Base-by-base conservation (phyloP, 1,284 basidiomycete species). In the Pseudozyma sp. region DNA sequence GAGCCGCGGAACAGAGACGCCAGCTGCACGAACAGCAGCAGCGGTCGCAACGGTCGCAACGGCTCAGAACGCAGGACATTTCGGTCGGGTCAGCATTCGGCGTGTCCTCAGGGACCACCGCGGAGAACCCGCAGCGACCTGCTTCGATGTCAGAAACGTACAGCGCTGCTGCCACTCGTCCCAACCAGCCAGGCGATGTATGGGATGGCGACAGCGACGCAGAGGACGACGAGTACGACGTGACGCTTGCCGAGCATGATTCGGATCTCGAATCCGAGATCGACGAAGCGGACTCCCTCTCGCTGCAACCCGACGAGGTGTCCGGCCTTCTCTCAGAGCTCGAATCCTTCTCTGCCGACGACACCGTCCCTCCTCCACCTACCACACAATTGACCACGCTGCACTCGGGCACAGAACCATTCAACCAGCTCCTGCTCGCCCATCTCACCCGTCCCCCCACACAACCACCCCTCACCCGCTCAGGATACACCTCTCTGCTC, bases 401-500 rank as follows among this genome's bases (percentile, higher is more conserved):
- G 19, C 54, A 54, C 14, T 46, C 65, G 7, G 65, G 61, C n/a
- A 66, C 33, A 8, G 66, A 65, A 48, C 42, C 54, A 8, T 73
- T 77, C 53, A 68, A 77, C 19, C 75, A 59, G 24, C 51, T 77
- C 2, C 35, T 79, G 8, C 56, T 79, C 2, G 73, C 74, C 9
- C 75, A 79, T 43, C 48, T 78, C 10, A 53, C 71, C 24, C 61
- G 66, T 1, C 53, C 59, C 1, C 47, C 49, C 19, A 33, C 54
- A 11, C 54, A 64, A 30, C 54, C 75, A 19, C 78, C 78, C 1
- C 61, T 79, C 10, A 79, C 78, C 1, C 57, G 78, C 7, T 55
- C 65, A 29, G 64, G 48, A 5, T 78, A 76, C 63, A 29, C 30
- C 11, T 52, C 58, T 16, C 58, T 79, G 4, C 40, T 69, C 24